Evolutionary conservation across 176 grass and related monocot genomes (phyloP), one percentile per base, ranked within the genome.

Genomic region (Chloris gayana): DNA sequence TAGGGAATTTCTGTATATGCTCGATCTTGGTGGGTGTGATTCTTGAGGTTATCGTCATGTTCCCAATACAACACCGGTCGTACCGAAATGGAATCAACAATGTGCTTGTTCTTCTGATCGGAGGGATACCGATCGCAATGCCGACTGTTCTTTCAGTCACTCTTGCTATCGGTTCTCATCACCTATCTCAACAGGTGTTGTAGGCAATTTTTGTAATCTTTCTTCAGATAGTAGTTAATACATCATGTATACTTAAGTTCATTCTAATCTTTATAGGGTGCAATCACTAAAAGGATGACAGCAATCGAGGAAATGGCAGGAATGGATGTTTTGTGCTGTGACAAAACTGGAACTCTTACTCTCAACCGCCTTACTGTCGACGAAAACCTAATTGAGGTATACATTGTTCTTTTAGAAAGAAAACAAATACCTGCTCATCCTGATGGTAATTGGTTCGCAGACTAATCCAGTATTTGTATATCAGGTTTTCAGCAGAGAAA

Each of bases 1-100:
- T 97, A 71, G 94, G 94, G 12, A 97, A 97, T 67, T 93, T 97
- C 54, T 97, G 94, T 17, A 97, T 97, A 72, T 97, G 94, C 89
- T 97, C 91, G 0, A 97, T 97, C 22, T 75, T 67, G 30, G 25
- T 89, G 15, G 94, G 94, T 72, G 88, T 93, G 27, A 49, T 91
- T 77, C 25, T 91, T 75, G 91, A 97, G 74, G 88, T 97, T 57
- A 97, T 97, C 39, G 60, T 97, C 78, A 97, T 97, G 94, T 97
- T 84, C 17, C 89, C 94, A 4, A 50, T 91, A 60, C 94, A 97
- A 67, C 89, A 86, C 38, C 78, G 91, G 26, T 85, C 94, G 0
- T 97, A 97, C 62, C 80, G 91, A 64, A 45, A 86, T 42, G 94
- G 89, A 29, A 93, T 97, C 71, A 93, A 97, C 85, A 97, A 93